Evolutionary conservation across 1,139 yeast species (phyloP), one percentile per base, ranked within the genome.

Genomic region (Nematodospora anomalae): DNA sequence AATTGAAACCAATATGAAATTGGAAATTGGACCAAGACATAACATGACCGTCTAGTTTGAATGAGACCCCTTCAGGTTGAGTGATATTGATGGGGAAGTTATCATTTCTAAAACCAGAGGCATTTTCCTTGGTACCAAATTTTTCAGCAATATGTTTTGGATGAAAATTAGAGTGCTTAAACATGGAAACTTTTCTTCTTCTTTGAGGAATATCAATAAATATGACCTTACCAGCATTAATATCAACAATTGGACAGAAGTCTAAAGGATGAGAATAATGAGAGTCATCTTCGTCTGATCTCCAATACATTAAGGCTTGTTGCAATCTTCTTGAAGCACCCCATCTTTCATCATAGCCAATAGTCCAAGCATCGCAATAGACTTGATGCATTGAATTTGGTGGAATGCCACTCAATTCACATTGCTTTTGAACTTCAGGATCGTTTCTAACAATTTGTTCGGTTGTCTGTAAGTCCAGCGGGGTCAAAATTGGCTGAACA

Each of bases 361-460:
- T 82, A 33, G 92, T 82, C 96, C 83, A 84, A 50, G 83, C 90
- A 55, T 84, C 94, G 67, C 92, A 83, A 69, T 81, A 83, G 38
- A 82, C 75, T 51, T 79, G 76, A 60, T 76, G 68, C 86, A 84
- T 83, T 30, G 82, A 83, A 34, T 60, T 61, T 28, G 71, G 74
- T 38, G 87, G 82, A 47, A 83, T 61, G 37, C 92, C 92, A 30
- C 83, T 76, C 42, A 82, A 55, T 36, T 67, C 76, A 68, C 90
- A 82, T 64, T 84, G 90, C 58, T 76, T 79, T 49, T 82, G 80
- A 45, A 84, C 92, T 27, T 63, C 65, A 24, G 89, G 85, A 55
- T 83, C 88, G 6, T 53, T 62, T 62, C 92, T 75, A 46, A 83
- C 74, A 45, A 81, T 72, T 3, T 62, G 76, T 63, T 84, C 92